Base-by-base conservation (phyloP, 1,139 yeast genomes). In the Ogataea hybrid region DNA sequence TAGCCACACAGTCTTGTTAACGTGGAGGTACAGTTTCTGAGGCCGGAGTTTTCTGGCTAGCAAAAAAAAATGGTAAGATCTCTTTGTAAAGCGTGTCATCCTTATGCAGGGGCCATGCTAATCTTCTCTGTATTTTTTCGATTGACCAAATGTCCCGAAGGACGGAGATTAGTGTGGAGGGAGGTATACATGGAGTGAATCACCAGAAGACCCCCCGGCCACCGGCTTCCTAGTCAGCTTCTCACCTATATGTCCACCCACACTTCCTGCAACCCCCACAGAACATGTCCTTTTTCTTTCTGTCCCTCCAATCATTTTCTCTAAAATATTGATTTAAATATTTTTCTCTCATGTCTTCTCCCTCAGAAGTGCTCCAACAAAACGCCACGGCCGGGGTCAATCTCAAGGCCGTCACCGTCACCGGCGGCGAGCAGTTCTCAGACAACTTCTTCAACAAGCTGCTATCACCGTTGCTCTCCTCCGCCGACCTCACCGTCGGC, bases 91-190 rank as follows among this genome's bases (percentile, higher is more conserved):
- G 94, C 92, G 92, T 84, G 94, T 84, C 94, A 84, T 84, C 95
- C 89, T 85, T 85, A 85, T 85, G 94, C 95, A 85, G 89, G 94
- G 94, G 89, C 94, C 89, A 85, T 85, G 95, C 95, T 85, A 83
- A 85, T 85, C 94, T 84, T 85, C 95, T 85, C 95, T 85, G 95
- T 85, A 85, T 84, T 84, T 90, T 84, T 84, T 75, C 81, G 74
- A 70, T 75, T 75, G 80, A 75, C 80, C 73, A 73, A 65, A 65
- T 68, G 77, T 72, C 77, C 79, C 73, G 66, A 64, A 64, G 70
- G 70, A 59, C 56, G 31, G n/a, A 10, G 25, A 28, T 6, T 32
- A 35, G 34, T 23, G 7, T 9, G 15, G 28, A n/a, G 20, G 22
- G 28, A 11, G 16, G 32, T 3, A 20, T 31, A 41, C 33, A 28